Conservation (phyloP, 345 rosid genomes). For the Syzygium oleosum region DNA sequence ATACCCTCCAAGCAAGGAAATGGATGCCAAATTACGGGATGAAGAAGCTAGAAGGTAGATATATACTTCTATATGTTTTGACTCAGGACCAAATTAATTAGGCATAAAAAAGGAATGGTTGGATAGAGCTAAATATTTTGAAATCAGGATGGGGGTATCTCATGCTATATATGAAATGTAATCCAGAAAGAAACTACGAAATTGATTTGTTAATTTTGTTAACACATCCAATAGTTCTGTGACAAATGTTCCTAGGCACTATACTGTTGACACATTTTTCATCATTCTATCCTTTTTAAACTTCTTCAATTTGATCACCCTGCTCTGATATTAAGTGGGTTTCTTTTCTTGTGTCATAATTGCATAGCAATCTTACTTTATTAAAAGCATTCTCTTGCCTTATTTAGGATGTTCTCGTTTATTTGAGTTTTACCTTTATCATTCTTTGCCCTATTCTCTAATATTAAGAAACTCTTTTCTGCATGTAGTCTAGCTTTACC, state of each 20-base stretch:
- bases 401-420: not conserved
- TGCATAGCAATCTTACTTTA: not conserved
- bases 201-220: not conserved
- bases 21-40: slow-evolving; percentile 74
- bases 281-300: not conserved
- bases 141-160: not conserved
- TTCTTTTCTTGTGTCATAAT: not conserved
- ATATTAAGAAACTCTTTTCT: not conserved
- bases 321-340: not conserved
- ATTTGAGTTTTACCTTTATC: not conserved
- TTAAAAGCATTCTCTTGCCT: not conserved
- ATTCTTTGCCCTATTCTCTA: not conserved
- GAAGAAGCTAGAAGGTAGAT: slow-evolving; percentile 79
- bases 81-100: not conserved
- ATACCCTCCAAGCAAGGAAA: slow-evolving; percentile 78
- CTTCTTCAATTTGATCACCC: not conserved
- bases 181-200: not conserved
- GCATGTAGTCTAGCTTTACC: not conserved
- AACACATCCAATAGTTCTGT: not conserved
- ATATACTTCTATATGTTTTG: not conserved
- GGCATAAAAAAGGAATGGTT: not conserved
- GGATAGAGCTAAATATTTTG: too few species aligned
- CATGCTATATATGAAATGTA: not conserved
- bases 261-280: not conserved
- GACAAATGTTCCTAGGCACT: not conserved